Base-by-base conservation (phyloP, 176 grass and related monocot species). In the Oryza australiensis region DNA sequence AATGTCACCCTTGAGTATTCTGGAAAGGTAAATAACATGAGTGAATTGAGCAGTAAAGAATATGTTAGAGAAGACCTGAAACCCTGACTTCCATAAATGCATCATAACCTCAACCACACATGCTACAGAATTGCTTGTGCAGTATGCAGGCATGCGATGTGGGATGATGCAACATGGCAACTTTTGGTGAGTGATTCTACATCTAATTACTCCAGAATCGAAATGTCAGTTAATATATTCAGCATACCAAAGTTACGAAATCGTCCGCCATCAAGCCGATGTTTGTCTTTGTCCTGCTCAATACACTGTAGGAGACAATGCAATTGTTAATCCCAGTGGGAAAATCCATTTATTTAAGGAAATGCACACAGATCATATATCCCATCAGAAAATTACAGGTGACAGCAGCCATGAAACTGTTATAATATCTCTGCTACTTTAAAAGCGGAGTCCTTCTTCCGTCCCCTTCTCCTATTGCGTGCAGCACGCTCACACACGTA, bases 271-370 rank as follows among this genome's bases (percentile, higher is more conserved):
- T 92, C 26, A 87, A 27, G 59, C 87, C 63, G 37, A 97, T 89
- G 41, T 97, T 94, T 79, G 62, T 74, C 83, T 94, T 94, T 90
- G 78, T 97, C 77, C 94, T 89, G 82, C 76, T 34, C 82, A 97
- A 85, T 66, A 97, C 94, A 91, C 94, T 92, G 89, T 72, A 97
- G 63, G 40, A 85, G 10, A 64, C 60, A 80, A 69, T 69, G 57
- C 0, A 2, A 28, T 28, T 51, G 33, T 59, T 28, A 78, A 15
- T 73, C 24, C 55, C 11, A 51, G 73, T 20, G 9, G 6, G 7
- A 1, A 67, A 62, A 7, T 72, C 27, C 40, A 74, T 26, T 33
- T 74, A 38, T 43, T 59, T 29, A 82, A 60, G 45, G 13, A 35
- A 71, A 72, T 73, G 28, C 9, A 68, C 66, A 38, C 45, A 62